Evolutionary conservation across 179 eudicot species (phyloP), one percentile per base, ranked within the genome.

Genomic region (Carnegiea gigantea): DNA sequence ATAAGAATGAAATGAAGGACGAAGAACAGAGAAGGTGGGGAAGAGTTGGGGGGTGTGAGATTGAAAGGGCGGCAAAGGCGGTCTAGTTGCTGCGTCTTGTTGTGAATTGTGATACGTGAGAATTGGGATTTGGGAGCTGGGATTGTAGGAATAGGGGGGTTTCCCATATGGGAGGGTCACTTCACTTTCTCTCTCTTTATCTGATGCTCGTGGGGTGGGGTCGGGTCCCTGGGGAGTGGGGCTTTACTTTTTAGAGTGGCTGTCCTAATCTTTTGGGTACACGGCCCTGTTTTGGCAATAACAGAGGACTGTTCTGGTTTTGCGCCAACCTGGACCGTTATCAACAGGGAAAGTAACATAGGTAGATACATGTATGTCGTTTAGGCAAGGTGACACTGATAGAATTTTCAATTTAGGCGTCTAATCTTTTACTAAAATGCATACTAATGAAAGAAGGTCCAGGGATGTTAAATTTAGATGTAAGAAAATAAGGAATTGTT

Each of bases 231-330:
- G 65, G 26, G 65, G 24, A 5, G 60, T 20, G 2, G 60, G 67
- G 12, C 62, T 57, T 57, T 6, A 67, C 9, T 11, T 67, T 67
- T 67, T 24, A 12, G 71, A 40, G 38, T 11, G 8, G 71, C 18
- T 67, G 71, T 67, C 38, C 38, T 67, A 28, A 67, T 67, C 71
- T 67, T 67, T 67, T 2, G 71, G 71, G 71, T 15, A 57, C n/a
- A 57, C 62, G 18, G 23, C n/a, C 62, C n/a, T 57, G 62, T 57
- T 57, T 57, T 57, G 62, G 62, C 17, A 18, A 57, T 18, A 6
- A 4, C 62, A 20, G 0, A 53, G 13, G 4, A 3, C 36, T 33
- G 36, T 33, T 0, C 2, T 33, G 36, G 36, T 33, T 33, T 40
- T 40, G 44, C 8, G 44, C 8, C 44, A 5, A 5, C 44, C 44